These are phyloP conservation scores for Penicillium griseofulvum DNA, from an alignment of 2,329 filamentous ascomycete species.

Conservation along the genomic window DNA sequence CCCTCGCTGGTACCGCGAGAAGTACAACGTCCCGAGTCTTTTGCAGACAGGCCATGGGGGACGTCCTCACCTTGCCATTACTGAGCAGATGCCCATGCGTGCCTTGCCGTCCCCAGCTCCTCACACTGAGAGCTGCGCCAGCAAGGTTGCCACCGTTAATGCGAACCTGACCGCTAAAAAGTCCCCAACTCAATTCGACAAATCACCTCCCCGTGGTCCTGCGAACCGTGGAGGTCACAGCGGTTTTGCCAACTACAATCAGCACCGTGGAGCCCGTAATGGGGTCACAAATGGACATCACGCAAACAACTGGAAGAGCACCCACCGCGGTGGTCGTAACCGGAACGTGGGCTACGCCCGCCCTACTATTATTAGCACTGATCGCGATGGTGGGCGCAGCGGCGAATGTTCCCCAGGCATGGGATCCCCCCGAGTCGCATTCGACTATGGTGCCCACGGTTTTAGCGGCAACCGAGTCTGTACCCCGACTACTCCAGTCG, in stretches of 20 bases:
- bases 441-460: background rate
- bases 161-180: background rate
- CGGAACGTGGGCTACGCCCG: background rate
- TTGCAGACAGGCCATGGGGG: conserved; percentile 17
- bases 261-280: background rate
- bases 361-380: background rate
- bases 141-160: background rate
- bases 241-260: background rate
- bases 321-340: background rate
- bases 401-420: background rate
- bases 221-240: background rate
- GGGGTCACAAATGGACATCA: background rate
- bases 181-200: background rate
- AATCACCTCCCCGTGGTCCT: background rate
- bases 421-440: background rate
- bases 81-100: conserved; percentile 20
- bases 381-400: background rate
- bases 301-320: background rate
- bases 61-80: conserved; percentile 9
- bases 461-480: background rate
- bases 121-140: background rate
- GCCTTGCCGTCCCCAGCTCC: background rate
- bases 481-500: background rate
- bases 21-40: conserved; percentile 35
- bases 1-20: conserved; percentile 58